phyloP scores from a whole-genome alignment of 2,329 filamentous ascomycete species.

The Simplicillium sp. region DNA sequence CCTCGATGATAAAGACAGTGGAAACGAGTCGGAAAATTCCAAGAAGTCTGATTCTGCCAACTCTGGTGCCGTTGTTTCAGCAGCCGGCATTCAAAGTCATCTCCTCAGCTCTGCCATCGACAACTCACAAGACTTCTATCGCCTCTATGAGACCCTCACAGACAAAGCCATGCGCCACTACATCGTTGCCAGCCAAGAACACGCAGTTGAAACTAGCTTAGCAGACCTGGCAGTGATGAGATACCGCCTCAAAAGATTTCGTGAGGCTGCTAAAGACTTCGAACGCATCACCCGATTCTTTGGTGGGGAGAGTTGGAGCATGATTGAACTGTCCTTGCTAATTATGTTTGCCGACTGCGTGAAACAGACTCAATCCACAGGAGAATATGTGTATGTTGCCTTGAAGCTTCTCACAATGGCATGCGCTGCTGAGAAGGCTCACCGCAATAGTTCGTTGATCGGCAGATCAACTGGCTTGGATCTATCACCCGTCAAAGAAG shows the following conservation, averaged over 20 bases:
- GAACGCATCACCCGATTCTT: constrained; percentile 71
- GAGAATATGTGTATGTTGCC: constrained; percentile 70
- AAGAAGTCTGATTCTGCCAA: background rate
- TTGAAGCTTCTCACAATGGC: constrained; percentile 66
- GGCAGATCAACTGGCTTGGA: constrained; percentile 3
- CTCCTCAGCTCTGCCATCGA: constrained; percentile 52
- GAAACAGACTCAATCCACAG: constrained; percentile 61
- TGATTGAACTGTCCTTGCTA: constrained; percentile 74
- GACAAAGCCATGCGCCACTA: constrained; percentile 78
- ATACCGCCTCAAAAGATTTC: constrained; percentile 65
- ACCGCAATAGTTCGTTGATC: constrained; percentile 25
- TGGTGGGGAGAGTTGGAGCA: constrained; percentile 66
- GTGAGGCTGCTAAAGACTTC: constrained; percentile 67
- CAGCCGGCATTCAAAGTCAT: constrained; percentile 30
- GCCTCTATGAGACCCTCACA: constrained; percentile 66
- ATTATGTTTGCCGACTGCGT: constrained; percentile 80
- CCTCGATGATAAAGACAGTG: constrained; percentile 31
- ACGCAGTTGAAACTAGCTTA: constrained; percentile 68
- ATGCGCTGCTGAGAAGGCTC: constrained; percentile 43
- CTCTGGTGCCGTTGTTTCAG: constrained; percentile 12
- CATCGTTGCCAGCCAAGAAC: constrained; percentile 65
- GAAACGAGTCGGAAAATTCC: constrained; percentile 7
- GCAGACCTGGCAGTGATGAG: constrained; percentile 82
- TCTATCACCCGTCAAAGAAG: constrained; percentile 30
- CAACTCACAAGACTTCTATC: constrained; percentile 54